Conservation (phyloP, 495 filamentous ascomycete genomes). For the Xylaria curta region DNA sequence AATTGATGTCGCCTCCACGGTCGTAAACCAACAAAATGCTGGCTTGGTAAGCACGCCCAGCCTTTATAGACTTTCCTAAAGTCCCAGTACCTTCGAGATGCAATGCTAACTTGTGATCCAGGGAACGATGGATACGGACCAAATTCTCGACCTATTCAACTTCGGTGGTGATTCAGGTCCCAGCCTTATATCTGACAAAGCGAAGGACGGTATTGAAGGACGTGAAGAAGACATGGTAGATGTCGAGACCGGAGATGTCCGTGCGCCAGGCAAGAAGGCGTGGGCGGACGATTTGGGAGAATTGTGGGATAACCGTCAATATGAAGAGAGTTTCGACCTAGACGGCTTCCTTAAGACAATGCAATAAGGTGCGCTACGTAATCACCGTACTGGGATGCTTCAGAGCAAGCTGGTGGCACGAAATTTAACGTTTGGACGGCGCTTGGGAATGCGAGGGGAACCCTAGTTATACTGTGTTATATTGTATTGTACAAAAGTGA, state of each 20-base stretch:
- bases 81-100: neutral
- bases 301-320: conserved; percentile 94
- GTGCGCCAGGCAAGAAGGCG: conserved; percentile 95
- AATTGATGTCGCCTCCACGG: conserved; percentile 96
- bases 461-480: conserved; percentile 4
- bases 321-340: conserved; percentile 95
- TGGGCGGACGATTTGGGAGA: conserved; percentile 93
- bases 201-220: conserved; percentile 57
- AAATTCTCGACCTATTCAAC: conserved; percentile 96
- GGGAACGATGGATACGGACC: conserved; percentile 91
- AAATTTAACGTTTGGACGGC: neutral
- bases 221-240: conserved; percentile 94
- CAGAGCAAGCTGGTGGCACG: neutral
- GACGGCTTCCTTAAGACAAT: conserved; percentile 91
- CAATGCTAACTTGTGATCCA: conserved; percentile 30
- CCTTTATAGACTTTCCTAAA: neutral
- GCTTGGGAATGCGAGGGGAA: neutral
- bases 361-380: conserved; percentile 53
- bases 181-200: conserved; percentile 64
- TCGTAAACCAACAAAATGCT: conserved; percentile 98
- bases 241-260: conserved; percentile 85
- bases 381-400: neutral
- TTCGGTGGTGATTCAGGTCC: conserved; percentile 81
- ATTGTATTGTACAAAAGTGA: conserved; percentile 10
- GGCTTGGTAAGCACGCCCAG: conserved; percentile 66